Percentiles rank a stretch among this genome's conserved stretches.
Evolutionary conservation across 2,329 filamentous ascomycete species (phyloP).

Genomic region (Leptographium lundbergii): DNA sequence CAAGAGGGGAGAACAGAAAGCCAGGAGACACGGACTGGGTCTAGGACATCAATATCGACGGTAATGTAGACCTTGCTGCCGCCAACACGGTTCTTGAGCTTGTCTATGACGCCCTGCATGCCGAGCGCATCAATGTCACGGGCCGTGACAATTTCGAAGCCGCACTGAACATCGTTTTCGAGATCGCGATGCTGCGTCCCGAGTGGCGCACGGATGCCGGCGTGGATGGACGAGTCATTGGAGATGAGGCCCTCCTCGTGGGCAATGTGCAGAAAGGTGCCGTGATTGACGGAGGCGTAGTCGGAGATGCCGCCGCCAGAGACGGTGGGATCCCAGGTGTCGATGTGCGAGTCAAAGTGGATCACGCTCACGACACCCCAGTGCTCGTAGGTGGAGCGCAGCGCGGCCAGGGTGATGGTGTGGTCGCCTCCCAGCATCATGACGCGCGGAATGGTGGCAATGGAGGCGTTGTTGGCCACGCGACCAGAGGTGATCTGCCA

Average conservation of each 20-base stretch:
- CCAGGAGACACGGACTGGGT: constrained; percentile 35
- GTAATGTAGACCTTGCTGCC: constrained; percentile 52
- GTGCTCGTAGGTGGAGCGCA: constrained; percentile 43
- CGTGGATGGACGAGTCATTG: constrained; percentile 43
- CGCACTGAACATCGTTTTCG: constrained; percentile 43
- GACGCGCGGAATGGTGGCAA: constrained; percentile 35
- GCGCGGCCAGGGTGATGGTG: constrained; percentile 43
- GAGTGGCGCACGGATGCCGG: constrained; percentile 46
- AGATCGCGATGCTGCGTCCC: constrained; percentile 35
- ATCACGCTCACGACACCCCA: constrained; percentile 42
- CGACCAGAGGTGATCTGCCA: constrained; percentile 15
- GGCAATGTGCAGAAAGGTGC: constrained; percentile 49
- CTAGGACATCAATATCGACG: constrained; percentile 71
- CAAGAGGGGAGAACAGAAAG: background rate
- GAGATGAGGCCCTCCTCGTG: constrained; percentile 47
- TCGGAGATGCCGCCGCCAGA: constrained; percentile 45
- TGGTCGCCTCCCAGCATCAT: constrained; percentile 26
- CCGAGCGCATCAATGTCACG: constrained; percentile 62
- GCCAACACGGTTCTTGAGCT: constrained; percentile 44
- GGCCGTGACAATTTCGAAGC: constrained; percentile 44
- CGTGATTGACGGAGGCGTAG: constrained; percentile 49
- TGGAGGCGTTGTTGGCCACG: constrained; percentile 26
- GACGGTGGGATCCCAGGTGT: constrained; percentile 60
- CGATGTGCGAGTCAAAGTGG: constrained; percentile 46
- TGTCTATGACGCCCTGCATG: constrained; percentile 46